Percentiles rank a stretch among this genome's conserved stretches.
Evolutionary conservation across 371 early-diverging fungal species (phyloP).

Genomic region (Mortierella sp.): DNA sequence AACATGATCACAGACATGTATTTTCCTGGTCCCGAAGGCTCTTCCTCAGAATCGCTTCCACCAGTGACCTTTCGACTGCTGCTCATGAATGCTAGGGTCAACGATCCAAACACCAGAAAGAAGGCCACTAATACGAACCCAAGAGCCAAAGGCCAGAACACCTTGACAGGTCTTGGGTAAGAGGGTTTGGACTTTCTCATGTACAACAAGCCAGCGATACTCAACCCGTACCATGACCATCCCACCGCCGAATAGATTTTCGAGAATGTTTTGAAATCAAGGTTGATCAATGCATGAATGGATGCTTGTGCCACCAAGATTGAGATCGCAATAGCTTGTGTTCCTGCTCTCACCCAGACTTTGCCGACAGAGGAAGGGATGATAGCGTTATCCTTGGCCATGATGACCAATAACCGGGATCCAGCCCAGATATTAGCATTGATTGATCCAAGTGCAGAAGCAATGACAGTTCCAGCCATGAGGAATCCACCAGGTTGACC

Average conservation of each 20-base stretch:
- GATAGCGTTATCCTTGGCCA: conserved; percentile 53
- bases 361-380: conserved; percentile 31
- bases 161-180: conserved; percentile 48
- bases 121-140: conserved; percentile 44
- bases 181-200: conserved; percentile 31
- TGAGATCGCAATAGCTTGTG: conserved; percentile 31
- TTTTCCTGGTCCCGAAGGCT: background rate
- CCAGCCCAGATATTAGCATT: conserved; percentile 58
- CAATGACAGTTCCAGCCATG: conserved; percentile 55
- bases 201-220: conserved; percentile 41
- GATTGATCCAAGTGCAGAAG: conserved; percentile 54
- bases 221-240: conserved; percentile 54
- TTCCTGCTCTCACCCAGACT: conserved; percentile 32
- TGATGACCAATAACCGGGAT: conserved; percentile 42
- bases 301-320: conserved; percentile 40
- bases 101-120: conserved; percentile 49
- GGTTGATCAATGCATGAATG: conserved; percentile 40
- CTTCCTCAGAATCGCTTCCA: background rate
- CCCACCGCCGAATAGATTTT: conserved; percentile 53
- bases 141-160: conserved; percentile 49
- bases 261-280: conserved; percentile 56
- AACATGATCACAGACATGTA: conserved; percentile 47
- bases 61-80: background rate
- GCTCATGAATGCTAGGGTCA: conserved; percentile 37
- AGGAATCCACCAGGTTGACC: conserved; percentile 52